Evolutionary conservation across 148 eudicot genomes (phyloP).

Genomic region (Selenicereus undatus): DNA sequence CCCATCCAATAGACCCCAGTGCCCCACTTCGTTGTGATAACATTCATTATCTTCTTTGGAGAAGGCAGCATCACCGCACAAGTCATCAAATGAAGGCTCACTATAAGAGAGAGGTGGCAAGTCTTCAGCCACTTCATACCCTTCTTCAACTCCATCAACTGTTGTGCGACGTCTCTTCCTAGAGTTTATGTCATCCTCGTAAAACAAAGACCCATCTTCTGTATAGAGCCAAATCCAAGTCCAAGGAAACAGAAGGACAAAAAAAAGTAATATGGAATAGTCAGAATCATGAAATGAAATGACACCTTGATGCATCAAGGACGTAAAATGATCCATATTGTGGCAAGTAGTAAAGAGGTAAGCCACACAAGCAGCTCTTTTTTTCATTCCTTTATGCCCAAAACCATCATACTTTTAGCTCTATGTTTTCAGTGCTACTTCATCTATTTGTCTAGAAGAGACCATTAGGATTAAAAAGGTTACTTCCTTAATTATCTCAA

Average conservation of each 20-base stretch:
- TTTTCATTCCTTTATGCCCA: neutral
- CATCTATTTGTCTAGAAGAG: neutral
- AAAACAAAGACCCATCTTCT: constrained; percentile 32
- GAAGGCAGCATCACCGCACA: constrained; percentile 53
- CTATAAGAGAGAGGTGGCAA: constrained; percentile 27
- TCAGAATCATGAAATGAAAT: constrained; percentile 10
- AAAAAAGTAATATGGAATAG: constrained; percentile 14
- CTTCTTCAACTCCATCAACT: constrained; percentile 52
- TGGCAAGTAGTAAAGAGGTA: neutral
- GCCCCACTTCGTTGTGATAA: constrained; percentile 33
- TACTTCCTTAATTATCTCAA: neutral
- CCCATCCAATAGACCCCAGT: constrained; percentile 83
- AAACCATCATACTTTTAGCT: neutral
- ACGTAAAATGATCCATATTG: neutral
- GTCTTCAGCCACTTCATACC: constrained; percentile 41
- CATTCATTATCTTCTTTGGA: constrained; percentile 26
- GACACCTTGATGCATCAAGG: neutral
- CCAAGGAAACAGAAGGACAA: constrained; percentile 11
- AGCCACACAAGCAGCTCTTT: neutral
- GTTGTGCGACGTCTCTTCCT: constrained; percentile 58
- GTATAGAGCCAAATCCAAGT: constrained; percentile 16
- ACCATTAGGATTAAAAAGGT: neutral
- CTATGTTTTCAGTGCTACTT: neutral
- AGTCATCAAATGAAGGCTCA: constrained; percentile 65
- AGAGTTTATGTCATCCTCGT: constrained; percentile 36